Evolutionary conservation across 176 grass and related monocot species (phyloP), one percentile per base, ranked within the genome.

Genomic region (Lolium multiflorum): DNA sequence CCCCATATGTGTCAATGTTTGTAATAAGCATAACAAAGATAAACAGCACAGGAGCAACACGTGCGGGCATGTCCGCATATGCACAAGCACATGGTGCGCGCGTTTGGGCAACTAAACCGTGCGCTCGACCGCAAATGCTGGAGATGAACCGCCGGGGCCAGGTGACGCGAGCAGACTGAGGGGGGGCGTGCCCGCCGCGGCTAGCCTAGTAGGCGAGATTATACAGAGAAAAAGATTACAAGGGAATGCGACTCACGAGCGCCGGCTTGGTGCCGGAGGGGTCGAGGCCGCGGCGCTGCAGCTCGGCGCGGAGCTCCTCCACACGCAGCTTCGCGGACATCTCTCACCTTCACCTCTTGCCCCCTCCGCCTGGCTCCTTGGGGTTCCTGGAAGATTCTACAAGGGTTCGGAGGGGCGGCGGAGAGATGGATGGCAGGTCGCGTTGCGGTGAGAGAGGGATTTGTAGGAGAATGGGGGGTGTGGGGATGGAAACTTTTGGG

Each of bases 241-340:
- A 17, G 77, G 62, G 31, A 12, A 49, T 22, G 67, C 0, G 46
- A 62, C 77, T 92, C 89, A 91, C 93, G 58, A 95, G 93, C 21
- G 64, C 74, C 22, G 56, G 63, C 87, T 95, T 95, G 63, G 31
- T 92, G 41, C 90, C 93, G 83, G 88, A 84, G 83, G 39, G 48
- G 58, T 87, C 83, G 80, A 95, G 83, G 76, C 88, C 83, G 75
- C 93, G 93, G 62, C 49, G 61, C 80, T 75, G 87, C 75, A 95
- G 90, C 83, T 82, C 83, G 49, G 88, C 56, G 56, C 88, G 93
- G 77, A 95, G 88, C 50, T 92, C 90, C 85, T 90, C 93, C 82
- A 92, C 90, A 80, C 91, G 89, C 65, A 92, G 90, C 83, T 65
- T 92, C 75, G 86, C 70, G 74, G 93, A 95, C 90, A 94, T 94